Conservation (phyloP, 1,284 basidiomycete genomes). For the Moesziomyces sp. region DNA sequence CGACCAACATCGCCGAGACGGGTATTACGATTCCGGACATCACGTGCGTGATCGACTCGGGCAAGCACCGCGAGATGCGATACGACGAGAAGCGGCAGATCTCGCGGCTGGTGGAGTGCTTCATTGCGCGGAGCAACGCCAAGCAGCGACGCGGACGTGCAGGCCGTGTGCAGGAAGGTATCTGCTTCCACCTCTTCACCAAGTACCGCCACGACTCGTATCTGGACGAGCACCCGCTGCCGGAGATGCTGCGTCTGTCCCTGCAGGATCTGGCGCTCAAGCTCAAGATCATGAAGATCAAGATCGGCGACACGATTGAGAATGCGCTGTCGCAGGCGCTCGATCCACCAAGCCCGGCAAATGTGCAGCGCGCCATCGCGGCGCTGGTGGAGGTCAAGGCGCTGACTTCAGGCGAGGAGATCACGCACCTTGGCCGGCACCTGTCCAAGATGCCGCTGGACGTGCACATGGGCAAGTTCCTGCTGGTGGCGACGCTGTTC, state of each 20-base stretch:
- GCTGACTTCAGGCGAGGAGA: slow-evolving; percentile 85
- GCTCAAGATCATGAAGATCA: slow-evolving; percentile 95
- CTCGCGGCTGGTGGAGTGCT: slow-evolving; percentile 90
- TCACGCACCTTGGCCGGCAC: slow-evolving; percentile 91
- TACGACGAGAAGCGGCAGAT: slow-evolving; percentile 98
- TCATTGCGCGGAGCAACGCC: slow-evolving; percentile 91
- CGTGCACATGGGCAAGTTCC: slow-evolving; percentile 94
- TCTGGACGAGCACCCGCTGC: slow-evolving; percentile 88
- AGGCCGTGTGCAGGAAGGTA: slow-evolving; percentile 87
- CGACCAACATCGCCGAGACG: slow-evolving; percentile 81
- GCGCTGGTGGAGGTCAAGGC: slow-evolving; percentile 92
- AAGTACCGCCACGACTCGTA: slow-evolving; percentile 82
- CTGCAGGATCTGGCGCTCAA: slow-evolving; percentile 92
- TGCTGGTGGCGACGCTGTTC: slow-evolving; percentile 86
- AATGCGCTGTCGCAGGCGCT: slow-evolving; percentile 87
- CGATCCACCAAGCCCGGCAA: slow-evolving; percentile 86
- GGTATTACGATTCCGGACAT: slow-evolving; percentile 98
- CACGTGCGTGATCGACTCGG: slow-evolving; percentile 95
- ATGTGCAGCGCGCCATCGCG: slow-evolving; percentile 90
- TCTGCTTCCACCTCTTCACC: slow-evolving; percentile 97
- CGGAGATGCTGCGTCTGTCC: slow-evolving; percentile 94
- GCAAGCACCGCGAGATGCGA: slow-evolving; percentile 77
- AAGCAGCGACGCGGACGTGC: slow-evolving; percentile 90
- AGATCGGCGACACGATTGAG: slow-evolving; percentile 83
- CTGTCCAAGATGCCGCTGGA: slow-evolving; percentile 94